Conservation (phyloP, 2,329 filamentous ascomycete genomes). For the Trichophyton mentagrophytes region DNA sequence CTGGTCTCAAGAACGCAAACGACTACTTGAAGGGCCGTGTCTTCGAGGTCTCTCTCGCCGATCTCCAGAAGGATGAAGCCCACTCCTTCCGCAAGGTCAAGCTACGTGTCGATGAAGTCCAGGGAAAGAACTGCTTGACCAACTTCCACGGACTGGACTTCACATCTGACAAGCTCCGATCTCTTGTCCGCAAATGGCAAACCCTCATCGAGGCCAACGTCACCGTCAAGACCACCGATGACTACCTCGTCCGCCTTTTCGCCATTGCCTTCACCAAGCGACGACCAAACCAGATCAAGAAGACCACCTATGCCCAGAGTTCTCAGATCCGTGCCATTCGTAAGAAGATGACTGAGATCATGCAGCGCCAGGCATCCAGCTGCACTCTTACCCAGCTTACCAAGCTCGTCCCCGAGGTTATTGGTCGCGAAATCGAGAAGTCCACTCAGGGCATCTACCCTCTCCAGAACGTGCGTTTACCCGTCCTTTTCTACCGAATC, state of each 20-base stretch:
- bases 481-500: neutral
- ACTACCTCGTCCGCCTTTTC: slow-evolving; percentile 98
- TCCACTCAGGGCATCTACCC: slow-evolving; percentile 98
- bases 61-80: slow-evolving; percentile 99
- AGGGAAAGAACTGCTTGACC: slow-evolving; percentile 99
- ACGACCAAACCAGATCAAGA: slow-evolving; percentile 99
- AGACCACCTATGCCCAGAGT: slow-evolving; percentile 95
- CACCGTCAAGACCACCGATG: slow-evolving; percentile 99
- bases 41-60: slow-evolving; percentile 96
- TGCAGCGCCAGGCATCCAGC: slow-evolving; percentile 84
- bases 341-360: slow-evolving; percentile 99
- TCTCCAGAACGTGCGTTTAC: slow-evolving; percentile 75
- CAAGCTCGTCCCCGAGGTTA: slow-evolving; percentile 98
- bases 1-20: slow-evolving; percentile 99
- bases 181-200: slow-evolving; percentile 99
- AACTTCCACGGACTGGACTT: slow-evolving; percentile 99
- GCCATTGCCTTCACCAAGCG: slow-evolving; percentile 99
- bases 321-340: slow-evolving; percentile 97
- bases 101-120: slow-evolving; percentile 95
- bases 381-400: slow-evolving; percentile 93
- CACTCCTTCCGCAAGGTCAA: slow-evolving; percentile 99
- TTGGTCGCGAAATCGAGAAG: slow-evolving; percentile 99
- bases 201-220: slow-evolving; percentile 98
- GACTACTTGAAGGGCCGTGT: slow-evolving; percentile 97
- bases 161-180: slow-evolving; percentile 99